Evolutionary conservation across 495 filamentous ascomycete genomes (phyloP).

Genomic region (Penicillium antarcticum): DNA sequence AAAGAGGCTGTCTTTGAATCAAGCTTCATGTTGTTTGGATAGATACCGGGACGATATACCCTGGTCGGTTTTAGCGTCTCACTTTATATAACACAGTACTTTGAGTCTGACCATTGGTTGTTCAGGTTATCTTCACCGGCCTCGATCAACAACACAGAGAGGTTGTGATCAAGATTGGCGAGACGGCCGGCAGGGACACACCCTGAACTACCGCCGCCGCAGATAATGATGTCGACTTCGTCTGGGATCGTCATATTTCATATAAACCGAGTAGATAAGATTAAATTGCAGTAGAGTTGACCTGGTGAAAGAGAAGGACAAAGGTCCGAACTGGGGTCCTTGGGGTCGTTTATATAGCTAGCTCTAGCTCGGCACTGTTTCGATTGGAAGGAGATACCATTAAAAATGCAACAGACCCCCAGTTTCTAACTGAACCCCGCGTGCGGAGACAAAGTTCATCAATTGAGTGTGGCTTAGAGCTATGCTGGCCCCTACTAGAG

Average conservation of each 20-base stretch:
- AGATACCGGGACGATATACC: slow-evolving; percentile 76
- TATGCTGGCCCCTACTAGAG: neutral
- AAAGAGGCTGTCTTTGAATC: slow-evolving; percentile 86
- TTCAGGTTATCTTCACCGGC: slow-evolving; percentile 78
- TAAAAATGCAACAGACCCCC: neutral
- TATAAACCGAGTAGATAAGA: neutral
- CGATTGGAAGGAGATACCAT: neutral
- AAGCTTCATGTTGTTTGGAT: slow-evolving; percentile 76
- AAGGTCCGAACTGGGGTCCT: neutral
- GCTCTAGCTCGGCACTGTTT: neutral
- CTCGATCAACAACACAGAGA: slow-evolving; percentile 76
- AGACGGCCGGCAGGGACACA: slow-evolving; percentile 78
- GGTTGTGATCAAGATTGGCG: slow-evolving; percentile 76
- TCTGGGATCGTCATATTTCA: slow-evolving; percentile 43
- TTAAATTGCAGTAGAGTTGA: neutral
- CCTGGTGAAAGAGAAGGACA: neutral
- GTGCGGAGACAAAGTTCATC: slow-evolving; percentile 3
- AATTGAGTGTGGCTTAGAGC: neutral
- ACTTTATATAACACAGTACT: neutral
- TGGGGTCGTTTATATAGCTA: neutral
- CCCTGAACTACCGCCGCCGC: slow-evolving; percentile 68
- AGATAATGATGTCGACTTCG: slow-evolving; percentile 83
- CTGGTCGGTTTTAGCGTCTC: slow-evolving; percentile 14
- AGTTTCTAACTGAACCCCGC: neutral
- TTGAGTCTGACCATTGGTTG: slow-evolving; percentile 59